phyloP scores from a whole-genome alignment of 1,284 basidiomycete species.

The Cutaneotrichosporon dermatis region DNA sequence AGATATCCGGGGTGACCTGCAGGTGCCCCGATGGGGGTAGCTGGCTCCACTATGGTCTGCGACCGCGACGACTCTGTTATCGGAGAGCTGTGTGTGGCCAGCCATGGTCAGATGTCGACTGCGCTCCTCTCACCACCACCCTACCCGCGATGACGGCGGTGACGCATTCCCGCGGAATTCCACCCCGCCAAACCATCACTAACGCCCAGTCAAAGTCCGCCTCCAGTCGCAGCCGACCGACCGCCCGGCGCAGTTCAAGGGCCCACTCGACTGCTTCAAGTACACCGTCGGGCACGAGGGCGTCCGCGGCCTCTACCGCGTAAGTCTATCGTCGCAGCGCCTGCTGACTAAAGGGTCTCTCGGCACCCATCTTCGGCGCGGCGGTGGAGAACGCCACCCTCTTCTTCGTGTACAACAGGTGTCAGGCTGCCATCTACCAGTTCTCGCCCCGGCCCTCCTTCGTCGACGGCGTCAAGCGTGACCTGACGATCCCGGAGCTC shows the following conservation, averaged over 20 bases:
- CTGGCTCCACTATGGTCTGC: no score
- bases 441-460: conserved; percentile 20
- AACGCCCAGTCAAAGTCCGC: conserved; percentile 59
- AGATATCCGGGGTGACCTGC: no score
- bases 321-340: conserved; percentile 49
- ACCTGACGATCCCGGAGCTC: conserved; percentile 61
- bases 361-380: conserved; percentile 82
- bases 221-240: conserved; percentile 78
- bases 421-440: conserved; percentile 62
- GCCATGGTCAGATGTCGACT: no score
- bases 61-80: no score
- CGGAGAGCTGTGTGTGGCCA: no score
- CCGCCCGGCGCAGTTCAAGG: conserved; percentile 63
- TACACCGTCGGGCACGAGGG: conserved; percentile 76
- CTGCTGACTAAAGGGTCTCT: conserved; percentile 62
- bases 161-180: no score
- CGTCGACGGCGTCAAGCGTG: conserved; percentile 46
- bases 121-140: no score
- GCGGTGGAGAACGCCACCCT: conserved; percentile 84
- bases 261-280: conserved; percentile 72
- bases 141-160: no score
- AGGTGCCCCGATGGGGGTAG: no score
- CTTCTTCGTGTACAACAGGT: conserved; percentile 79
- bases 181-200: no score
- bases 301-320: conserved; percentile 70